phyloP scores from a whole-genome alignment of 441 rosid species.

The Gossypium laxum region DNA sequence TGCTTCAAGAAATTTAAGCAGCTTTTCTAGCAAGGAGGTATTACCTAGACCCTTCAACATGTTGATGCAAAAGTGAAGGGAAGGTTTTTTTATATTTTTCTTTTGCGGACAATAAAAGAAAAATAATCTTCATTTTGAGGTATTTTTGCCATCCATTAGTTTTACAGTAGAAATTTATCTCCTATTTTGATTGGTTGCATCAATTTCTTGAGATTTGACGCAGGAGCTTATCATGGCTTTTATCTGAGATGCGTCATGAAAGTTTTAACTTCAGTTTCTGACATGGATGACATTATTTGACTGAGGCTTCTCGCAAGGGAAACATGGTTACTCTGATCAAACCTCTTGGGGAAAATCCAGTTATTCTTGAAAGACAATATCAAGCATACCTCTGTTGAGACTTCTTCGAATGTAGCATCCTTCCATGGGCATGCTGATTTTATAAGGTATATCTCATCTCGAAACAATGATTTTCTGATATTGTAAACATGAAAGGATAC shows the following conservation, averaged over 20 bases:
- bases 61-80: neutral
- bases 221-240: neutral
- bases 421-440: neutral
- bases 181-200: neutral
- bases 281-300: neutral
- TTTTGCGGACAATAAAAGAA: neutral
- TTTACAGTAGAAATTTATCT: neutral
- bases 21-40: neutral
- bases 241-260: neutral
- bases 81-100: neutral
- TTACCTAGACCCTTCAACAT: neutral
- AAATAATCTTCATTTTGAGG: neutral
- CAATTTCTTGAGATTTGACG: neutral
- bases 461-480: neutral
- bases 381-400: neutral
- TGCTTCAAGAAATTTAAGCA: neutral
- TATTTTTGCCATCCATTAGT: neutral
- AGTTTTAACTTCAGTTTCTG: neutral
- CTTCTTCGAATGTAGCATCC: neutral
- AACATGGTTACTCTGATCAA: neutral
- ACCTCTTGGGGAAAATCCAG: neutral
- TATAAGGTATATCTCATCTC: neutral
- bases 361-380: neutral
- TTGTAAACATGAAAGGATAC: neutral
- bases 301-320: constrained; percentile 8